Conservation (phyloP, 306 rosid species). For the Dicorynia guianensis region DNA sequence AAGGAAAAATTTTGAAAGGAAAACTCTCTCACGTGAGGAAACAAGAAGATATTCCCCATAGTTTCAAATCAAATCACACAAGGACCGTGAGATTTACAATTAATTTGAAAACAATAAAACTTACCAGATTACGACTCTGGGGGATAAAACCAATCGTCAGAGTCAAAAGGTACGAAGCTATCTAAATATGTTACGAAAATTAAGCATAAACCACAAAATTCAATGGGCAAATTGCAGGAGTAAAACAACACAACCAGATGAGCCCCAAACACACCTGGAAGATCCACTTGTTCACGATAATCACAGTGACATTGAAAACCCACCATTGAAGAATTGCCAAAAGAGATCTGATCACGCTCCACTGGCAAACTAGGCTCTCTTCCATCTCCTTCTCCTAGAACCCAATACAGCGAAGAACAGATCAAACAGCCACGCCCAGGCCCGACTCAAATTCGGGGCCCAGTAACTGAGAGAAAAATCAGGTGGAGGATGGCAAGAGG, state of each 20-base stretch:
- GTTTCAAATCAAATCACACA: not conserved
- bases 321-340: constrained; percentile 95
- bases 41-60: not conserved
- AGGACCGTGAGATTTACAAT: not conserved
- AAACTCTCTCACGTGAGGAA: not conserved
- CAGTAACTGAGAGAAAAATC: not conserved
- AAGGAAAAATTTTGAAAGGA: too few relatives aligned
- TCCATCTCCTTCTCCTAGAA: constrained; percentile 56
- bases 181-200: not conserved
- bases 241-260: not conserved
- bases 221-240: not conserved
- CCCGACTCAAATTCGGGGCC: constrained; percentile 27
- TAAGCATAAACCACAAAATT: not conserved
- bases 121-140: not conserved
- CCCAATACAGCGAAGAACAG: constrained; percentile 30
- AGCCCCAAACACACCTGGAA: constrained; percentile 67
- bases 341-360: constrained; percentile 84
- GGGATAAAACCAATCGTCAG: not conserved
- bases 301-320: constrained; percentile 90
- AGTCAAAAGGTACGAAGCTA: not conserved
- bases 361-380: constrained; percentile 67
- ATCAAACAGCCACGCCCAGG: constrained; percentile 30
- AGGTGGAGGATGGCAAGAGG: not conserved
- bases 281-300: constrained; percentile 98
- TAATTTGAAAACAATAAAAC: not conserved